These are phyloP conservation scores for Corymbia calophylla DNA, from an alignment of 441 rosid genomes.

Conservation along the genomic window DNA sequence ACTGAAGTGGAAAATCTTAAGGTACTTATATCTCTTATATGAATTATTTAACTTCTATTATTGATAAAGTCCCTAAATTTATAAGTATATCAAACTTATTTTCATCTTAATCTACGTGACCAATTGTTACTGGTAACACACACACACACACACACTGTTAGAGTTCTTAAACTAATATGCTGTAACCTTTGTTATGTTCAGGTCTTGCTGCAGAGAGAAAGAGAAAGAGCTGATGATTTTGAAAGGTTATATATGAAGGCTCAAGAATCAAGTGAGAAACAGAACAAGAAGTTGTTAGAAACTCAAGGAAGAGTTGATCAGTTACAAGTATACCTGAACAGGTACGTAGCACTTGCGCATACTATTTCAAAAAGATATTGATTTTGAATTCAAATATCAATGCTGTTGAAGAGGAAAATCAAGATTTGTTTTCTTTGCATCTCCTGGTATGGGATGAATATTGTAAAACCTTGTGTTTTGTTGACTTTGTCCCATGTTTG, in stretches of 20 bases:
- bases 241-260: conserved; percentile 63
- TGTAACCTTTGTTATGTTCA: conserved; percentile 11
- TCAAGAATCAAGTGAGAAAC: conserved; percentile 56
- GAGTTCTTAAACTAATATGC: not conserved
- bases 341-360: conserved; percentile 28
- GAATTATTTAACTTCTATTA: not conserved
- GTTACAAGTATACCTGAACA: conserved; percentile 77
- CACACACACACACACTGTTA: not conserved
- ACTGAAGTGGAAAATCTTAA: conserved; percentile 49
- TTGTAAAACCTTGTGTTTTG: not conserved
- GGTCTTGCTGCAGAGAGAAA: conserved; percentile 60
- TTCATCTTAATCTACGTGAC: not conserved
- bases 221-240: conserved; percentile 64
- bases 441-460: not conserved
- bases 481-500: not conserved
- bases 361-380: not conserved
- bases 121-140: not conserved
- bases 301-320: conserved; percentile 69
- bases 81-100: not conserved
- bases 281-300: conserved; percentile 66
- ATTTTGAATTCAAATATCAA: not conserved
- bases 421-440: not conserved
- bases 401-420: not conserved
- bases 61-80: not conserved
- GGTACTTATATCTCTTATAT: conserved; percentile 24